Percentiles rank a stretch among this genome's conserved stretches.
phyloP scores from a whole-genome alignment of 1,284 basidiomycete species.

The Filobasidium uniguttulatum region DNA sequence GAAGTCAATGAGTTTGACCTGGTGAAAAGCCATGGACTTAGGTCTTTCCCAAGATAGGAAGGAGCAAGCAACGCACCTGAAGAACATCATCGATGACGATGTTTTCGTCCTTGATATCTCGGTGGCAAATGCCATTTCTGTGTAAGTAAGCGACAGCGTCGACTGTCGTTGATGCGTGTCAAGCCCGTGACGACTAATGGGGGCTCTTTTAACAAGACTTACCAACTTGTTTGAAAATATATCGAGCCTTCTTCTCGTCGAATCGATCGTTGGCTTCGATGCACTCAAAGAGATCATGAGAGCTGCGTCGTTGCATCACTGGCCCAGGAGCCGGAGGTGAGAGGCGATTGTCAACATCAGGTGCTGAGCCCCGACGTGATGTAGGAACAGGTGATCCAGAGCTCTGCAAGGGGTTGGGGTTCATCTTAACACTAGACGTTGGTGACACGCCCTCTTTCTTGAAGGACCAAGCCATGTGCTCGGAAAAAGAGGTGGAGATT shows the following conservation, averaged over 20 bases:
- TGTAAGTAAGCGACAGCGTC: constrained; percentile 87
- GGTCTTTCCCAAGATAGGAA: no score
- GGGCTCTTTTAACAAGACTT: constrained; percentile 10
- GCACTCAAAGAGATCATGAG: constrained; percentile 84
- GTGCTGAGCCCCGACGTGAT: neutral
- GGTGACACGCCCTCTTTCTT: no score
- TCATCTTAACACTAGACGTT: no score
- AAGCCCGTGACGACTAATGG: neutral
- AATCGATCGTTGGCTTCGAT: constrained; percentile 76
- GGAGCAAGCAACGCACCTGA: constrained; percentile 43
- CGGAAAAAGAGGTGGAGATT: no score
- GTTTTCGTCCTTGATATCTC: constrained; percentile 98
- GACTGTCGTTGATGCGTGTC: no score
- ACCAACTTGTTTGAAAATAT: constrained; percentile 66
- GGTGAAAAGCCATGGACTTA: no score
- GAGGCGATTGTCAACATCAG: neutral
- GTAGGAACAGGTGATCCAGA: no score
- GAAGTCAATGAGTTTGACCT: constrained; percentile 80
- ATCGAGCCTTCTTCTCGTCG: constrained; percentile 61
- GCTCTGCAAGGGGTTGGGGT: no score
- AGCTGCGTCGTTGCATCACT: constrained; percentile 55
- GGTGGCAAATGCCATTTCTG: constrained; percentile 83
- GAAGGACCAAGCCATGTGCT: no score
- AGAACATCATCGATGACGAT: constrained; percentile 51
- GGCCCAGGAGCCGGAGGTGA: constrained; percentile 23